These are phyloP conservation scores for Chlorella variabilis DNA, from an alignment of 163 green algal species.

Conservation along the genomic window DNA sequence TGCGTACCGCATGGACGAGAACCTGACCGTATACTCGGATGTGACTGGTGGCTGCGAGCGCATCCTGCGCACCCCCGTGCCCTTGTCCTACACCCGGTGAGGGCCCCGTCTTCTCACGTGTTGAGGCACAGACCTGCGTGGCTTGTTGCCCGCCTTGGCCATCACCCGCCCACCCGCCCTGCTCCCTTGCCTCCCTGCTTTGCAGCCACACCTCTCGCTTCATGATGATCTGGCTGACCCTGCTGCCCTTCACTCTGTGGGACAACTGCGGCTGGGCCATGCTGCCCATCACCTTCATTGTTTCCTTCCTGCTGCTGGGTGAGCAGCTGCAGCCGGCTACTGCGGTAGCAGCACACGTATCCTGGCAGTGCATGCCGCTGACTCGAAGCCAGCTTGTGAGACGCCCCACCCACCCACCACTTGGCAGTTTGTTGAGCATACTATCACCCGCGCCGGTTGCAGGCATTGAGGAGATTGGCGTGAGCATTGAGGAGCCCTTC, in stretches of 20 bases:
- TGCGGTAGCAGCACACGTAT: no score
- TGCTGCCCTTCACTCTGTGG: constrained; percentile 46
- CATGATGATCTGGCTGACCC: constrained; percentile 57
- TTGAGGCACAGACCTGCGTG: background rate
- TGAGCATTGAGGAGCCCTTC: constrained; percentile 54
- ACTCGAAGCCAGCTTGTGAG: no score
- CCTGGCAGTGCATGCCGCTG: no score
- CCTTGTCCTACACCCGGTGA: constrained; percentile 34
- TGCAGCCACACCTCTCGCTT: constrained; percentile 69
- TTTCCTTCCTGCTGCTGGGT: constrained; percentile 64
- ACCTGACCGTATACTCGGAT: constrained; percentile 43
- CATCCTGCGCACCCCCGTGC: constrained; percentile 43
- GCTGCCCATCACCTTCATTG: constrained; percentile 45
- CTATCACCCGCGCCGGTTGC: background rate
- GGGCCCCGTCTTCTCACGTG: no score
- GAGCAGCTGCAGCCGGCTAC: no score
- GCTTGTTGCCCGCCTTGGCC: background rate
- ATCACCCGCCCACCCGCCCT: background rate
- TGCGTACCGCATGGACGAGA: constrained; percentile 37
- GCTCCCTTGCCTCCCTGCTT: background rate
- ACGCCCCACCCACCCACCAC: no score
- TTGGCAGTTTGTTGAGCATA: no score
- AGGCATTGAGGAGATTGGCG: constrained; percentile 48
- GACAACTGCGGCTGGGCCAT: constrained; percentile 42
- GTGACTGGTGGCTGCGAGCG: constrained; percentile 38